Evolutionary conservation across 2,329 filamentous ascomycete genomes (phyloP), one percentile per base, ranked within the genome.

Genomic region (Fusarium sp.): DNA sequence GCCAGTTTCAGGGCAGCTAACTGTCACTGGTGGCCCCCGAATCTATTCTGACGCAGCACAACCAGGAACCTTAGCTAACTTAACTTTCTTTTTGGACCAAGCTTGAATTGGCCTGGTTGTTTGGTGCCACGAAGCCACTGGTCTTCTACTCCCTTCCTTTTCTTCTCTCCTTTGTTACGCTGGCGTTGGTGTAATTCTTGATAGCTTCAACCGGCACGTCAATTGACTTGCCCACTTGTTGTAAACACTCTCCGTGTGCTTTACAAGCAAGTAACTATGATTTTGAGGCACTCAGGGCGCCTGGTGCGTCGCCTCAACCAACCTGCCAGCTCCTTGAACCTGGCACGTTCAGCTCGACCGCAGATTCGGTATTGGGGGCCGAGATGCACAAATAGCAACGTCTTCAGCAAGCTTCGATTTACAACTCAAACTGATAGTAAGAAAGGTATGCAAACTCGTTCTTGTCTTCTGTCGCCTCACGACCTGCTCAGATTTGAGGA

Each of bases 371-470:
- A 38, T 71, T 68, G 66, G 71, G 63, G 66, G 57, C 71, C 73
- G 64, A 66, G 38, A 29, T 49, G 44, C 20, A 46, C 50, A 42
- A 60, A 46, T 48, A 56, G 31, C 24, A 52, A 48, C 38, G 47
- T 39, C 29, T 39, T 39, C 28, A 59, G 52, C 61, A 70, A 63
- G 57, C 71, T 73, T 50, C 71, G 54, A 31, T 79, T 79, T 68
- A 77, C 77, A 35, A 76, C 76, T n/a, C 73, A 76, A 50, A 53
- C 68, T 47, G 33, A 61, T 21, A 73, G 56, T 39, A 70, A 68
- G 57, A 69, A 60, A 56, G 77, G 77, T 79, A 74, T 54, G 77
- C 68, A 21, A 31, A 16, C 24, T 47, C 29, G 12, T 38, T 49
- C 26, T 29, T 42, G n/a, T 52, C 23, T 23, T 31, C 11, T 52